Percentiles rank a stretch among this genome's conserved stretches.
Conservation (phyloP, 1,284 basidiomycete genomes). For the Spongiforma sp. region DNA sequence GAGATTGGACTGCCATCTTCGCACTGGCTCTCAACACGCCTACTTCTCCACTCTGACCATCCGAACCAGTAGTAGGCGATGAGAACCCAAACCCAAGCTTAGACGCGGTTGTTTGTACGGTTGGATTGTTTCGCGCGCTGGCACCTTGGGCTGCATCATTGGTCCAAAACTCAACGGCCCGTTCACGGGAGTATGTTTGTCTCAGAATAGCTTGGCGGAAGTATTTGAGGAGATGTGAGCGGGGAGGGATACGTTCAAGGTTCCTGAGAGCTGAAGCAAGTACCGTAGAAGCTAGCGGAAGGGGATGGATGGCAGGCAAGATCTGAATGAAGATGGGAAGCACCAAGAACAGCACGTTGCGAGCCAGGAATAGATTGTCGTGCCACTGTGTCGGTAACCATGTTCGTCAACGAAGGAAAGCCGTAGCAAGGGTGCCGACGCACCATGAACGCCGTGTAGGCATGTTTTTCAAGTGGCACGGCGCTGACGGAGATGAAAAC, state of each 20-base stretch:
- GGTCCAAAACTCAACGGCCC: conserved; percentile 59
- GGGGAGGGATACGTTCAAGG: conserved; percentile 47
- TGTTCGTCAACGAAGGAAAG: conserved; percentile 6
- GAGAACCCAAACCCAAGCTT: conserved; percentile 53
- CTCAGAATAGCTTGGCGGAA: conserved; percentile 60
- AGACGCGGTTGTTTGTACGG: conserved; percentile 55
- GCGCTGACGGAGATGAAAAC: conserved; percentile 53
- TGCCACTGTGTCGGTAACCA: conserved; percentile 57
- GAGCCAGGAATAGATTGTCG: conserved; percentile 58
- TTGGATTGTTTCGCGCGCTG: conserved; percentile 50
- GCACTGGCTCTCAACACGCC: conserved; percentile 42
- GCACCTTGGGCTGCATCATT: conserved; percentile 56
- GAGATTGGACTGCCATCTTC: conserved; percentile 42
- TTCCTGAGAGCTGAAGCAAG: conserved; percentile 36
- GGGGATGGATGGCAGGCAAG: conserved; percentile 39
- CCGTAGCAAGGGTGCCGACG: conserved; percentile 26
- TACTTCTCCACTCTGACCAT: conserved; percentile 35
- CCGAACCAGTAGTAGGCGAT: conserved; percentile 21
- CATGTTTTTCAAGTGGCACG: conserved; percentile 47
- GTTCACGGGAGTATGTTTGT: conserved; percentile 50
- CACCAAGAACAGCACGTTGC: conserved; percentile 61
- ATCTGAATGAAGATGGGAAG: conserved; percentile 59
- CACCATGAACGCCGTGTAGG: conserved; percentile 58
- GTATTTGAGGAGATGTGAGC: conserved; percentile 59
- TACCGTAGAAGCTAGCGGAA: conserved; percentile 21